Evolutionary conservation across 257 asterid genomes (phyloP).

Genomic region (Verbascum thapsus): DNA sequence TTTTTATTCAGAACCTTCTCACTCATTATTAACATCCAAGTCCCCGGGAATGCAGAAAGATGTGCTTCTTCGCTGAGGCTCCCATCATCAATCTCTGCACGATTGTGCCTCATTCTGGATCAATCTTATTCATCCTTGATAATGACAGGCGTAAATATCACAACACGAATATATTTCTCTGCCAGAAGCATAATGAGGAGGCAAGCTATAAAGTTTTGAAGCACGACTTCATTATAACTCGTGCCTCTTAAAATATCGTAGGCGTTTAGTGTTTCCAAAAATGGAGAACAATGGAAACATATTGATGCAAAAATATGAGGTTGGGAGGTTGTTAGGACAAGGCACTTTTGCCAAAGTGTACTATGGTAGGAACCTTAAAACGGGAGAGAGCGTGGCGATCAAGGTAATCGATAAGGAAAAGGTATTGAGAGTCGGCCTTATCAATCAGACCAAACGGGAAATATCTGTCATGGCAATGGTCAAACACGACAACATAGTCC

Average conservation of each 20-base stretch:
- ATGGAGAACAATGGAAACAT: slow-evolving; percentile 59
- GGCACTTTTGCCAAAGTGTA: slow-evolving; percentile 85
- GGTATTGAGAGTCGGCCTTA: slow-evolving; percentile 57
- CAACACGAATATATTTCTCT: slow-evolving; percentile 17
- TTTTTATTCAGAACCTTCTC: slow-evolving; percentile 30
- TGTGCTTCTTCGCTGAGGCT: slow-evolving; percentile 38
- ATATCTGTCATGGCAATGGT: slow-evolving; percentile 68
- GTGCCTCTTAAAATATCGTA: slow-evolving; percentile 27
- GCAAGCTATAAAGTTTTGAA: slow-evolving; percentile 25
- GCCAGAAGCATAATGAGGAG: slow-evolving; percentile 39
- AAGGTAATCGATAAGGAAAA: slow-evolving; percentile 82
- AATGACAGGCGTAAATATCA: slow-evolving; percentile 21
- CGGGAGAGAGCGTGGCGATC: slow-evolving; percentile 73
- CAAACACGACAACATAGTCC: slow-evolving; percentile 57
- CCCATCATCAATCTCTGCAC: slow-evolving; percentile 22
- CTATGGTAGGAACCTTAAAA: slow-evolving; percentile 58
- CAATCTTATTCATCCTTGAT: slow-evolving; percentile 21
- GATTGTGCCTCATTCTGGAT: slow-evolving; percentile 24
- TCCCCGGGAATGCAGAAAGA: slow-evolving; percentile 53
- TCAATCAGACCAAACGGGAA: slow-evolving; percentile 74
- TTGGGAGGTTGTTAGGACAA: slow-evolving; percentile 85
- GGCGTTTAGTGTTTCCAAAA: slow-evolving; percentile 20
- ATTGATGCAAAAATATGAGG: slow-evolving; percentile 69
- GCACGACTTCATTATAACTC: slow-evolving; percentile 27
- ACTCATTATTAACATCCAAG: slow-evolving; percentile 27